These are phyloP conservation scores for Dendrocalamus latiflorus DNA, from an alignment of 202 grass and related monocot genomes.

Conservation along the genomic window DNA sequence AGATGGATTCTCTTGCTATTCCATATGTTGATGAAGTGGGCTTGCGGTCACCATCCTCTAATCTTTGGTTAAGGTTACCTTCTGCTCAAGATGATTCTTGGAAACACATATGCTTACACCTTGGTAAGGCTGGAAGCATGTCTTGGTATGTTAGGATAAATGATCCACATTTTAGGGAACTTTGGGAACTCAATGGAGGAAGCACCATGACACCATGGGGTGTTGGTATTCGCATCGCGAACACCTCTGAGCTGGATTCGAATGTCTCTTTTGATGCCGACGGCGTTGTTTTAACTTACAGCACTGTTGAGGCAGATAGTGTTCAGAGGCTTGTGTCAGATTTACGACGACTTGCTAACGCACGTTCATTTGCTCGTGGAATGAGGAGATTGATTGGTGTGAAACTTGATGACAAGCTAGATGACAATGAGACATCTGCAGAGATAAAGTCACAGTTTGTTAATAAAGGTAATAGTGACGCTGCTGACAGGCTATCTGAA, in stretches of 20 bases:
- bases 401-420: conserved; percentile 61
- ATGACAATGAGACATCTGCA: conserved; percentile 31
- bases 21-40: conserved; percentile 92
- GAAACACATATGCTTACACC: conserved; percentile 89
- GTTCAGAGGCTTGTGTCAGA: conserved; percentile 73
- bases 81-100: conserved; percentile 89
- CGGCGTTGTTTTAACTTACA: conserved; percentile 77
- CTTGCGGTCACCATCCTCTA: conserved; percentile 68
- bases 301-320: conserved; percentile 77
- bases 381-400: conserved; percentile 84
- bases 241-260: conserved; percentile 94
- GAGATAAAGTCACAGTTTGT: conserved; percentile 48
- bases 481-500: conserved; percentile 70
- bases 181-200: too few relatives aligned
- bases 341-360: conserved; percentile 70
- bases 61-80: conserved; percentile 52
- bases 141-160: conserved; percentile 83
- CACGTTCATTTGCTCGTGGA: conserved; percentile 72
- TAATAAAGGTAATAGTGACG: conserved; percentile 53
- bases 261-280: conserved; percentile 82
- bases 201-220: conserved; percentile 68
- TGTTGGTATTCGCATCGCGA: conserved; percentile 70
- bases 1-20: conserved; percentile 88
- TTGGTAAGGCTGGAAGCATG: conserved; percentile 97
- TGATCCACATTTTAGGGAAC: too few relatives aligned